These are phyloP conservation scores for Coemansia sp. DNA, from an alignment of 192 early-diverging fungal species.

Conservation along the genomic window DNA sequence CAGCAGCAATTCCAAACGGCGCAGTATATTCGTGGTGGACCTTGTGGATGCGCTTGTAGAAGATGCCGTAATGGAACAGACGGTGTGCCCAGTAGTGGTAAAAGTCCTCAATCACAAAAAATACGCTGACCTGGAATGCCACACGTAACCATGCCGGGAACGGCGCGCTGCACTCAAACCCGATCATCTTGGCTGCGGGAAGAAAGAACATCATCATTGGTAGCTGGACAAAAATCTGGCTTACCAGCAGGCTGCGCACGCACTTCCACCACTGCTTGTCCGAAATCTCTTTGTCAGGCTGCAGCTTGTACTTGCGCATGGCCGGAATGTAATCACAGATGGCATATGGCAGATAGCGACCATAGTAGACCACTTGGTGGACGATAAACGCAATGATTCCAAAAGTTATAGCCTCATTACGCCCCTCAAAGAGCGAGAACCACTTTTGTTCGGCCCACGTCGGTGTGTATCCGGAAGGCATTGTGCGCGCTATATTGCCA, in stretches of 20 bases:
- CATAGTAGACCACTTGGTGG: slow-evolving; percentile 91
- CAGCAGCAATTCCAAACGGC: slow-evolving; percentile 71
- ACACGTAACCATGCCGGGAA: slow-evolving; percentile 60
- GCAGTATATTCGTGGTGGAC: slow-evolving; percentile 73
- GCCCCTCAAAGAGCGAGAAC: slow-evolving; percentile 64
- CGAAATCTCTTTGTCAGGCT: slow-evolving; percentile 60
- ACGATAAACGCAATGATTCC: slow-evolving; percentile 73
- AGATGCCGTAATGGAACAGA: slow-evolving; percentile 62
- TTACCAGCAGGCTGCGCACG: slow-evolving; percentile 58
- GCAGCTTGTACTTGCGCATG: slow-evolving; percentile 69
- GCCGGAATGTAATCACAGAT: slow-evolving; percentile 83
- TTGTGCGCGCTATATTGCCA: slow-evolving; percentile 11
- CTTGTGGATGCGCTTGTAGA: slow-evolving; percentile 80
- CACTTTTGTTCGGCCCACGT: slow-evolving; percentile 60
- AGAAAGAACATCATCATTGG: slow-evolving; percentile 70
- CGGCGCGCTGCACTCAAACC: slow-evolving; percentile 66
- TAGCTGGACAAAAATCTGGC: slow-evolving; percentile 66
- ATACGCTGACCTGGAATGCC: slow-evolving; percentile 56
- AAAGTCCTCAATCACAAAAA: slow-evolving; percentile 68
- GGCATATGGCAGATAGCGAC: slow-evolving; percentile 78
- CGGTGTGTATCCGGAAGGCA: slow-evolving; percentile 24
- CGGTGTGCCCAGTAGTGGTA: slow-evolving; percentile 75
- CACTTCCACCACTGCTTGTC: slow-evolving; percentile 61
- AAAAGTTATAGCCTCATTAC: slow-evolving; percentile 66
- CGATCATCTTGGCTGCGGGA: slow-evolving; percentile 59